phyloP scores from a whole-genome alignment of 345 rosid species.

The Excoecaria agallocha region DNA sequence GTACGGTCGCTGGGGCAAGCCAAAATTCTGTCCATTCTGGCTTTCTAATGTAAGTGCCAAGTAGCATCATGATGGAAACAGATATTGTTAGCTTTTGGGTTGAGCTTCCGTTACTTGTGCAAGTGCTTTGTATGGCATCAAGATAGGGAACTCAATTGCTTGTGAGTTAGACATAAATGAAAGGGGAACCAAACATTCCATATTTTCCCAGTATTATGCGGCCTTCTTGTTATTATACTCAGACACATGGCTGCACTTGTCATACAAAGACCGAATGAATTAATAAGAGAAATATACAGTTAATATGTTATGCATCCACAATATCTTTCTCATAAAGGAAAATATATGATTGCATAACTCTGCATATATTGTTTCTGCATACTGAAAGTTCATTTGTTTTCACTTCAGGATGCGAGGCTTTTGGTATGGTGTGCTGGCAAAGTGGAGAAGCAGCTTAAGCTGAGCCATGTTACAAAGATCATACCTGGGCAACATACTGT shows the following conservation, averaged over 20 bases:
- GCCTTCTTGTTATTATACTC: background rate
- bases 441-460: conserved; percentile 58
- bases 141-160: background rate
- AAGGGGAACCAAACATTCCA: background rate
- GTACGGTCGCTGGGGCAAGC: conserved; percentile 90
- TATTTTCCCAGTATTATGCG: background rate
- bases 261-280: background rate
- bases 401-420: conserved; percentile 47
- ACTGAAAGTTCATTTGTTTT: background rate
- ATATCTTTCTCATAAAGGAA: background rate
- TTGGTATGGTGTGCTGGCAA: conserved; percentile 63
- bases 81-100: background rate
- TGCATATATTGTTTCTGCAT: background rate
- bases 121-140: background rate
- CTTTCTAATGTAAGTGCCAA: conserved; percentile 65
- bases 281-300: background rate
- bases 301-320: background rate
- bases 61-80: background rate
- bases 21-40: conserved; percentile 80
- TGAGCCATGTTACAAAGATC: conserved; percentile 58
- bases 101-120: background rate
- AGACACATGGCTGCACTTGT: background rate
- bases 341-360: too few relatives aligned
- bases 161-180: background rate
- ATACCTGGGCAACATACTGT: conserved; percentile 80